phyloP scores from a whole-genome alignment of 2,329 filamentous ascomycete genomes.

The Macrophomina pseudophaseolina region DNA sequence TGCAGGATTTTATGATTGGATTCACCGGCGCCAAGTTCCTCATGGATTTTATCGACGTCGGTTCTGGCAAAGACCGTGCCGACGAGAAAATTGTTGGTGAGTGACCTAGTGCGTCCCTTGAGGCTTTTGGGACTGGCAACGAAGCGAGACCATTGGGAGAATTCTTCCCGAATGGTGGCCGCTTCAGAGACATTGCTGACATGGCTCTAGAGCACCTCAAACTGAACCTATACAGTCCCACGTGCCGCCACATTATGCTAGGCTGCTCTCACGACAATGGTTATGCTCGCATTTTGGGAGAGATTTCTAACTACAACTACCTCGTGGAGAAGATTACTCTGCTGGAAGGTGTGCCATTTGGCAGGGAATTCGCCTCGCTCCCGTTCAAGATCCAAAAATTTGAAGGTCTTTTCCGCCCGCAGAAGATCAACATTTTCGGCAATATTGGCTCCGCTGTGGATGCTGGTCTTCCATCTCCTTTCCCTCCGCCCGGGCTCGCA shows the following conservation, averaged over 20 bases:
- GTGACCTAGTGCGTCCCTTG: slow-evolving; percentile 32
- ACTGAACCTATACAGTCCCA: slow-evolving; percentile 60
- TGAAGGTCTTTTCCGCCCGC: slow-evolving; percentile 58
- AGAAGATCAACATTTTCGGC: slow-evolving; percentile 49
- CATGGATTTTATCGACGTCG: slow-evolving; percentile 56
- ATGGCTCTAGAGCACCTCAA: slow-evolving; percentile 56
- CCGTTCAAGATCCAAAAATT: slow-evolving; percentile 60
- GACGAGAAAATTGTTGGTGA: slow-evolving; percentile 57
- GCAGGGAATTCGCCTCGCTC: slow-evolving; percentile 56
- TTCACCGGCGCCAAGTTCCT: slow-evolving; percentile 57
- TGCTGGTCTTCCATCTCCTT: slow-evolving; percentile 2
- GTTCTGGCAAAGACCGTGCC: slow-evolving; percentile 52
- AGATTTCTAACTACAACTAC: slow-evolving; percentile 52
- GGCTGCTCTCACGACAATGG: slow-evolving; percentile 64
- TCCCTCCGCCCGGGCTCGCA: slow-evolving; percentile 18
- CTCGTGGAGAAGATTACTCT: slow-evolving; percentile 58
- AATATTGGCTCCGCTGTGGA: background rate
- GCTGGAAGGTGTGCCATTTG: slow-evolving; percentile 62
- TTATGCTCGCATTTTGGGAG: slow-evolving; percentile 59
- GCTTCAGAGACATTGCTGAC: slow-evolving; percentile 22
- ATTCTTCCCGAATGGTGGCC: background rate
- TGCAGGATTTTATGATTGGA: slow-evolving; percentile 61
- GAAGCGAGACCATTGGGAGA: too few relatives aligned
- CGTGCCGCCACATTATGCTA: slow-evolving; percentile 65
- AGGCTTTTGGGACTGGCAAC: too few relatives aligned